These are phyloP conservation scores for Eutypella sp. DNA, from an alignment of 2,329 filamentous ascomycete species.

Conservation along the genomic window DNA sequence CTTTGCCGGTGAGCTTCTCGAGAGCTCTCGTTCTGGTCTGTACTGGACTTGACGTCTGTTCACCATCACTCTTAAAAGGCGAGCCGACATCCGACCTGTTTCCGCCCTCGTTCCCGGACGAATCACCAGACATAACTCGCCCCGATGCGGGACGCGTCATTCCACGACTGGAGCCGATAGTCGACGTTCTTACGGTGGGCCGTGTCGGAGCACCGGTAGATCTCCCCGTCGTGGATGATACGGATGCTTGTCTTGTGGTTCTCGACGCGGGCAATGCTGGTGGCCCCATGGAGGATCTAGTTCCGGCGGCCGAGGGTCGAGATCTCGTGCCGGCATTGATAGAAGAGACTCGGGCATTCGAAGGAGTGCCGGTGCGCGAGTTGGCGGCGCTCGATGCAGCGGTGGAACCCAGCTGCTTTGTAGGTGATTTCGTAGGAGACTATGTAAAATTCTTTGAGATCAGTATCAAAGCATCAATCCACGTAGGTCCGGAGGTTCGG, in stretches of 20 bases:
- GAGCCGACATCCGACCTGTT: conserved; percentile 37
- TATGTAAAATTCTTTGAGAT: conserved; percentile 29
- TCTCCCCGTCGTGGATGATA: conserved; percentile 35
- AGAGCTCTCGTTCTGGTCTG: conserved; percentile 45
- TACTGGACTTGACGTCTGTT: conserved; percentile 47
- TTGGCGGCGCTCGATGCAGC: conserved; percentile 49
- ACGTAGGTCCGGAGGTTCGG: no score
- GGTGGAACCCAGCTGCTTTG: conserved; percentile 61
- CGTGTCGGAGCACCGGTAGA: conserved; percentile 29
- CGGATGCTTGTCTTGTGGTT: conserved; percentile 39
- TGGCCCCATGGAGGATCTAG: conserved; percentile 64
- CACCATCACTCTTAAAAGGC: conserved; percentile 46
- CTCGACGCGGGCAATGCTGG: conserved; percentile 46
- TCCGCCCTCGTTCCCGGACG: conserved; percentile 37
- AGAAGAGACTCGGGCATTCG: conserved; percentile 45
- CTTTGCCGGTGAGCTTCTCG: conserved; percentile 40
- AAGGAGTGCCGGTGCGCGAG: conserved; percentile 62
- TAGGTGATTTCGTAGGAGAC: conserved; percentile 76
- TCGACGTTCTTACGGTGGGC: conserved; percentile 32
- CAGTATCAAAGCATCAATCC: conserved; percentile 14
- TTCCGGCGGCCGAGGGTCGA: conserved; percentile 49
- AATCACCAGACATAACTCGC: conserved; percentile 43
- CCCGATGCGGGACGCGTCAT: conserved; percentile 33
- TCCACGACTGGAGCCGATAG: conserved; percentile 27
- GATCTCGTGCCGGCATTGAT: conserved; percentile 38